Base-by-base conservation (phyloP, 441 rosid genomes). In the Gossypium davidsonii region DNA sequence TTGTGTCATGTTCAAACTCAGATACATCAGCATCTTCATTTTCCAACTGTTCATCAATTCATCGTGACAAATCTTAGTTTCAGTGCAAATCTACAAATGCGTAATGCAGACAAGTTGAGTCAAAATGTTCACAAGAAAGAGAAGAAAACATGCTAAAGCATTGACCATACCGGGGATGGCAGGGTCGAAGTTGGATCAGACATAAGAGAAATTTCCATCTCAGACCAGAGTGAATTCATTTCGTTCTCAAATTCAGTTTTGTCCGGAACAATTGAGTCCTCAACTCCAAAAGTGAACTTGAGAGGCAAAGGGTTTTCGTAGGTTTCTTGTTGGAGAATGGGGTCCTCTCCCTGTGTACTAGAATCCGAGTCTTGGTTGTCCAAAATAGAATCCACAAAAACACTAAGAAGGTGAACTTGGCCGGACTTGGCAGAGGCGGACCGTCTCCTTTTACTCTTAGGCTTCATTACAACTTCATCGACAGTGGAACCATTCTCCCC, bases 181-280 rank as follows among this genome's bases (percentile, higher is more conserved):
- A 61, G 18, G 34, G 37, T 34, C 17, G 75, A 72, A 28, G 26
- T 26, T 14, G 74, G 73, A 39, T 67, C 61, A 52, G 68, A 49
- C 4, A 14, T 48, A 8, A 80, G 74, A 23, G 74, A 75, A 39
- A 79, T 72, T 18, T 55, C 74, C 82, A 84, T 77, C 56, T 82
- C 85, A 37, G 64, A 44, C 92, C 90, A 88, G 11, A 86, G 76
- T 3, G 15, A 1, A 3, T 80, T 83, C 69, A 83, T 5, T 39
- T 81, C 88, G 42, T 78, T 73, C 51, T 83, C 85, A 0, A n/a
- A 69, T 28, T 81, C 82, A 34, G 83, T 57, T 70, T 79, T 78
- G 71, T 81, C 80, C 4, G 56, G 67, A 15, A 66, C 66, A 21
- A 21, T 46, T 18, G 65, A 6, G 17, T 79, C 78, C 61, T 77